Percentiles rank a stretch among this genome's conserved stretches.
These are phyloP conservation scores for Exophiala viscosa DNA, from an alignment of 2,329 filamentous ascomycete genomes.

Conservation along the genomic window DNA sequence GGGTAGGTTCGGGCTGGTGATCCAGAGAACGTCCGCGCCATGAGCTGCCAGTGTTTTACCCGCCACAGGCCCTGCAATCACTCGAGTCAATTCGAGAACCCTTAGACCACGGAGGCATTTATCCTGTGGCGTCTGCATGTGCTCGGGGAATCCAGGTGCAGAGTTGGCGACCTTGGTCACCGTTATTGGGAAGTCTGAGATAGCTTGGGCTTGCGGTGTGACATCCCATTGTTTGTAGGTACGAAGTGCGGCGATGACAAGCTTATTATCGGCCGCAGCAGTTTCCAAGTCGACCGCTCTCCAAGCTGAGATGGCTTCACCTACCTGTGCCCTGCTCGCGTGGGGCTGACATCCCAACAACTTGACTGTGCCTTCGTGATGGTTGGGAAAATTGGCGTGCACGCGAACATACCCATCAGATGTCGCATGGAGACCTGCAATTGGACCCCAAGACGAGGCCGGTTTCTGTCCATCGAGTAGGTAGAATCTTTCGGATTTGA, in stretches of 20 bases:
- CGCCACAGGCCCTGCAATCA: slow-evolving; percentile 39
- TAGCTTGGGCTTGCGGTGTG: slow-evolving; percentile 44
- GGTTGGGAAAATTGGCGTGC: slow-evolving; percentile 54
- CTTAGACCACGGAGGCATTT: slow-evolving; percentile 42
- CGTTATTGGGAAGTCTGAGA: slow-evolving; percentile 47
- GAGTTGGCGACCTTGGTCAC: slow-evolving; percentile 36
- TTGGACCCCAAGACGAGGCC: slow-evolving; percentile 37
- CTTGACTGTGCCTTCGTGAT: slow-evolving; percentile 42
- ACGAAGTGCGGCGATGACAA: slow-evolving; percentile 50
- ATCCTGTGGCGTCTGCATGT: not conserved
- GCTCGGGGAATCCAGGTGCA: not conserved
- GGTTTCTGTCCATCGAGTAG: slow-evolving; percentile 38
- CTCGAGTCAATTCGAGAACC: slow-evolving; percentile 38
- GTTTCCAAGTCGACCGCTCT: slow-evolving; percentile 48
- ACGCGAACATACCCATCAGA: slow-evolving; percentile 53
- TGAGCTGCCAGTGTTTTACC: slow-evolving; percentile 39
- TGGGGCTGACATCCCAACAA: slow-evolving; percentile 41
- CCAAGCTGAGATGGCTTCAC: slow-evolving; percentile 39
- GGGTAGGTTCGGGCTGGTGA: slow-evolving; percentile 36
- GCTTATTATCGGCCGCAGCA: slow-evolving; percentile 38
- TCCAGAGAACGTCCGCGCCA: slow-evolving; percentile 42
- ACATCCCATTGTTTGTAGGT: slow-evolving; percentile 52
- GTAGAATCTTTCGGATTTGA: slow-evolving; percentile 52
- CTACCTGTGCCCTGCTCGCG: slow-evolving; percentile 40
- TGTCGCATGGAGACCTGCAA: slow-evolving; percentile 53